Evolutionary conservation across 1,284 basidiomycete species (phyloP).

Genomic region (Lentinula novae-zelandiae): DNA sequence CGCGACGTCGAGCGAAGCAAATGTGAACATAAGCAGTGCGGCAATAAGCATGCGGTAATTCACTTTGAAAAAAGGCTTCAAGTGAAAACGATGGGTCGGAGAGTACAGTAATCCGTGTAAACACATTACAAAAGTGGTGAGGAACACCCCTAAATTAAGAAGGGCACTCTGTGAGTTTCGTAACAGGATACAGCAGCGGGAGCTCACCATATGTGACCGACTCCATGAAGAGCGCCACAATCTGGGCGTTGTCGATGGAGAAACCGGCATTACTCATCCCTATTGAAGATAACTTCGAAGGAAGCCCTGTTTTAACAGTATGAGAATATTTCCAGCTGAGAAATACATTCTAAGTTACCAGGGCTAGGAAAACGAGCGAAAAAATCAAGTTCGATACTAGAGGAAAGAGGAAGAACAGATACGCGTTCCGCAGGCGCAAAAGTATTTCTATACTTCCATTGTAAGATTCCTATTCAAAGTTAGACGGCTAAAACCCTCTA

Average conservation of each 20-base stretch:
- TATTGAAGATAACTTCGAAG: not conserved
- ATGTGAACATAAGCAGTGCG: constrained; percentile 30
- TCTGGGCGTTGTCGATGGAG: constrained; percentile 24
- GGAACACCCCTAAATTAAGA: constrained; percentile 26
- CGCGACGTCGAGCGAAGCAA: constrained; percentile 34
- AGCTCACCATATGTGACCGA: constrained; percentile 14
- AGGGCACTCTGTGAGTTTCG: constrained; percentile 26
- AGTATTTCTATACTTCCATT: not conserved
- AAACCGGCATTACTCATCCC: constrained; percentile 18
- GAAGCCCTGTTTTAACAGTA: not conserved
- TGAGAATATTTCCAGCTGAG: not conserved
- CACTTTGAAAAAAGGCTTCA: constrained; percentile 21
- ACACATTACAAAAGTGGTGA: constrained; percentile 33
- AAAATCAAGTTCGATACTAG: not conserved
- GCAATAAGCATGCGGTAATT: constrained; percentile 35
- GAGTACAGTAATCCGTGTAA: constrained; percentile 29
- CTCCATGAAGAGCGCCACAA: constrained; percentile 22
- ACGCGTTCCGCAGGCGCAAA: not conserved
- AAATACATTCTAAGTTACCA: not conserved
- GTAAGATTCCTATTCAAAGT: too few relatives aligned
- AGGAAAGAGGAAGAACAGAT: not conserved
- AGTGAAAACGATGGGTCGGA: constrained; percentile 22
- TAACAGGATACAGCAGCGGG: not conserved
- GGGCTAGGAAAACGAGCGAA: not conserved
- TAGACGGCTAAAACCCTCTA: too few relatives aligned